phyloP scores from a whole-genome alignment of 1,284 basidiomycete genomes.

The Neolentinus lepideus region DNA sequence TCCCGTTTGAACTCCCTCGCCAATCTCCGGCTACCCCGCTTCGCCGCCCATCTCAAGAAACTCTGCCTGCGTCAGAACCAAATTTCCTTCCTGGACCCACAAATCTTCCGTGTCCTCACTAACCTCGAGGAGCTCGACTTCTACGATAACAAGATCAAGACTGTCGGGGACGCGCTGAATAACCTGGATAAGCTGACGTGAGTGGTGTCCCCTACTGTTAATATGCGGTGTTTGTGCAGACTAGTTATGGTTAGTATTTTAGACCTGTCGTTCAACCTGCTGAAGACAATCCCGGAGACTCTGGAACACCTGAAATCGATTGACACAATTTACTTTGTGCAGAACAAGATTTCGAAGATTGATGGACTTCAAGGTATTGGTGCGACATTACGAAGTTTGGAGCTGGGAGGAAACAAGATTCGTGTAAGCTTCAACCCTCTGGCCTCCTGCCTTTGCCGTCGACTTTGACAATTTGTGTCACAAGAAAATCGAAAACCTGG shows the following conservation, averaged over 20 bases:
- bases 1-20: conserved; percentile 65
- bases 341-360: conserved; percentile 90
- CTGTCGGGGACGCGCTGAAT: conserved; percentile 59
- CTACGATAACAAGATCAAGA: conserved; percentile 92
- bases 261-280: conserved; percentile 94
- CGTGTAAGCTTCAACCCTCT: conserved; percentile 67
- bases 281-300: conserved; percentile 64
- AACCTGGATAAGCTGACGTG: conserved; percentile 62
- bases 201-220: conserved; percentile 22
- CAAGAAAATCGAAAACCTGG: conserved; percentile 85
- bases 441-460: conserved; percentile 8
- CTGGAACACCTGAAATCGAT: conserved; percentile 56
- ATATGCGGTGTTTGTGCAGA: conserved; percentile 1
- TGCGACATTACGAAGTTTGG: conserved; percentile 71
- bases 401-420: conserved; percentile 90
- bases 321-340: conserved; percentile 86
- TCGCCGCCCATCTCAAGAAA: conserved; percentile 61
- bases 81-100: conserved; percentile 64
- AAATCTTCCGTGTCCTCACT: conserved; percentile 57
- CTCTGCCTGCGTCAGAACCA: conserved; percentile 91
- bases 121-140: conserved; percentile 87
- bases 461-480: too few species aligned
- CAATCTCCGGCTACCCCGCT: conserved; percentile 63
- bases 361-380: conserved; percentile 55
- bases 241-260: conserved; percentile 47